These are phyloP conservation scores for Phlyctochytrium bullatum DNA, from an alignment of 192 early-diverging fungal species.

Conservation along the genomic window DNA sequence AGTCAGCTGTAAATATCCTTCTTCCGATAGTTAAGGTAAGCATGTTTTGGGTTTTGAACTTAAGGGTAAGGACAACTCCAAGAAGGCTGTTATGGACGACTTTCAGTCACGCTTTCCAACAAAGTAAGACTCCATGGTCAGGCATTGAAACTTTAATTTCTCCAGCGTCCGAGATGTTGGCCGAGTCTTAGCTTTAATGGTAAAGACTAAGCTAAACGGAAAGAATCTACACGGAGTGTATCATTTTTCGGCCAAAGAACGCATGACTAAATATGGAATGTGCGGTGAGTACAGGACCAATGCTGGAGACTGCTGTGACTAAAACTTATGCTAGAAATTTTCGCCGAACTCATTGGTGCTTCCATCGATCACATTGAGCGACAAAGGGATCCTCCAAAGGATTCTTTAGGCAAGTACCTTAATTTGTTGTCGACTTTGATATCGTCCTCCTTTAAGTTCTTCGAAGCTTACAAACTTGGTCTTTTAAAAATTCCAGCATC, in stretches of 20 bases:
- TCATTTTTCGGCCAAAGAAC: constrained; percentile 63
- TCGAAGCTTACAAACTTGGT: constrained; percentile 1
- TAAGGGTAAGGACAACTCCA: constrained; percentile 31
- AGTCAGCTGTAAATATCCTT: constrained; percentile 76
- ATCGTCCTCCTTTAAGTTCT: background rate
- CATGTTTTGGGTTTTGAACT: background rate
- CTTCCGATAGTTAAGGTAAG: constrained; percentile 61
- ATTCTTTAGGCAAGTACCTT: constrained; percentile 11
- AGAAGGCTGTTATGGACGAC: constrained; percentile 65
- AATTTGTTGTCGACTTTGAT: background rate
- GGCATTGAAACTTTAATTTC: background rate
- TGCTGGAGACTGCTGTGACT: background rate
- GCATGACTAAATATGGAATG: constrained; percentile 70
- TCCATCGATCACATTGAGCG: constrained; percentile 51
- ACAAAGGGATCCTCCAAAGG: constrained; percentile 24
- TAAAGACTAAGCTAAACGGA: background rate
- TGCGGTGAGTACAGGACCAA: constrained; percentile 45
- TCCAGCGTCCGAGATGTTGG: constrained; percentile 13
- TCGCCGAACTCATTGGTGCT: constrained; percentile 43
- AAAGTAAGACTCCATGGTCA: constrained; percentile 34
- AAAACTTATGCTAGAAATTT: constrained; percentile 38
- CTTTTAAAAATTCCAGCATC: constrained; percentile 38
- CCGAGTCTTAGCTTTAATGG: background rate
- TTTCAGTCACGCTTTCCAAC: constrained; percentile 74
- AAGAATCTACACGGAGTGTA: constrained; percentile 49